phyloP scores from a whole-genome alignment of 345 rosid species.

The Eucalyptus rudis region DNA sequence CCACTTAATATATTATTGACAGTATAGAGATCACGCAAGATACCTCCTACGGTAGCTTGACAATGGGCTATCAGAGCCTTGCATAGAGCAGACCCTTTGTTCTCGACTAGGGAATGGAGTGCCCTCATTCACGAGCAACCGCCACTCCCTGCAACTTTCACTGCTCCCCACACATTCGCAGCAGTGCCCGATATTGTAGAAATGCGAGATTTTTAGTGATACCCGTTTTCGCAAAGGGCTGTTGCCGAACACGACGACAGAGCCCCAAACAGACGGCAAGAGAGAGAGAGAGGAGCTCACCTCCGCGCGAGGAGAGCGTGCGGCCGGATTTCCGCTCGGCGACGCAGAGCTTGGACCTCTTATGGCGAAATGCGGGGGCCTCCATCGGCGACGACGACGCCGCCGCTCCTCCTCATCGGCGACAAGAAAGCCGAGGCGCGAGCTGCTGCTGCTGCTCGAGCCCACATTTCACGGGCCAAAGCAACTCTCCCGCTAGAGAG shows the following conservation, averaged over 20 bases:
- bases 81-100: no score
- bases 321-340: slow-evolving; percentile 12
- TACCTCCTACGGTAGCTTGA: no score
- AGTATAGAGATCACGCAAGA: no score
- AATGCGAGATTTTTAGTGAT: no score
- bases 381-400: slow-evolving; percentile 22
- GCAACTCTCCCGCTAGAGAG: neutral
- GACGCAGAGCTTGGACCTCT: slow-evolving; percentile 10
- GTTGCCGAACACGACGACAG: neutral
- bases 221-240: neutral
- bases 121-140: no score
- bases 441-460: neutral
- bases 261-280: neutral
- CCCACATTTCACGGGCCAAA: neutral
- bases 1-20: no score
- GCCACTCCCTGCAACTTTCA: no score
- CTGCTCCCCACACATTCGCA: no score
- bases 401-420: slow-evolving; percentile 1
- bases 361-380: slow-evolving; percentile 7
- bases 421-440: neutral
- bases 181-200: no score
- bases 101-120: no score
- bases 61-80: no score
- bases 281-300: slow-evolving; percentile 1
- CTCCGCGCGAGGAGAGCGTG: slow-evolving; percentile 9